Evolutionary conservation across 2,329 filamentous ascomycete genomes (phyloP).

Genomic region (Trichoderma citrinoviride): DNA sequence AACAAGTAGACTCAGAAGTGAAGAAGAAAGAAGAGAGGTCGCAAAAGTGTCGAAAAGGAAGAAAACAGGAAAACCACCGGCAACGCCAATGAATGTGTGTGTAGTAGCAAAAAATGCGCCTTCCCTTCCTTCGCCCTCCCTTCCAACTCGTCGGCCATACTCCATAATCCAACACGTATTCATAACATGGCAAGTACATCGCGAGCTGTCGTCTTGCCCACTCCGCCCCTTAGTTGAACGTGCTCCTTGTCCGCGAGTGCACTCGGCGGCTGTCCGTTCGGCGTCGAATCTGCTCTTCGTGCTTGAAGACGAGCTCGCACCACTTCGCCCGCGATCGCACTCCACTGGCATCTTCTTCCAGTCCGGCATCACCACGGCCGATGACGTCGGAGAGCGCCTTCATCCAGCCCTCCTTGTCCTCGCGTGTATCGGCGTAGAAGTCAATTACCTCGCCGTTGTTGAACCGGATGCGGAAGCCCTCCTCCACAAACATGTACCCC

Average conservation of each 20-base stretch:
- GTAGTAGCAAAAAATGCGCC: conserved; percentile 21
- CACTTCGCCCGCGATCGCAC: conserved; percentile 55
- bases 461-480: conserved; percentile 97
- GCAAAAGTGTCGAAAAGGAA: conserved; percentile 23
- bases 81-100: conserved; percentile 22
- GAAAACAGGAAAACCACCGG: conserved; percentile 20
- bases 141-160: conserved; percentile 15
- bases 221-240: conserved; percentile 43
- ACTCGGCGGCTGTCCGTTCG: conserved; percentile 52
- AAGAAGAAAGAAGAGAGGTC: conserved; percentile 14
- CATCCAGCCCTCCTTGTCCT: conserved; percentile 95
- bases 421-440: conserved; percentile 89
- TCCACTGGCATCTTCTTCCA: conserved; percentile 45
- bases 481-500: conserved; percentile 99
- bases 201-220: not conserved
- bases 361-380: conserved; percentile 51
- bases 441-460: conserved; percentile 98
- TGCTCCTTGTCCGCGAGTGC: conserved; percentile 59
- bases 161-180: conserved; percentile 23
- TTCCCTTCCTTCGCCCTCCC: conserved; percentile 9
- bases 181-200: conserved; percentile 21
- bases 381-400: conserved; percentile 73
- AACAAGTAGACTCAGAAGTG: conserved; percentile 18
- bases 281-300: conserved; percentile 58
- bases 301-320: conserved; percentile 65